phyloP scores from a whole-genome alignment of 1,284 basidiomycete species.

The Irpex lacteus region DNA sequence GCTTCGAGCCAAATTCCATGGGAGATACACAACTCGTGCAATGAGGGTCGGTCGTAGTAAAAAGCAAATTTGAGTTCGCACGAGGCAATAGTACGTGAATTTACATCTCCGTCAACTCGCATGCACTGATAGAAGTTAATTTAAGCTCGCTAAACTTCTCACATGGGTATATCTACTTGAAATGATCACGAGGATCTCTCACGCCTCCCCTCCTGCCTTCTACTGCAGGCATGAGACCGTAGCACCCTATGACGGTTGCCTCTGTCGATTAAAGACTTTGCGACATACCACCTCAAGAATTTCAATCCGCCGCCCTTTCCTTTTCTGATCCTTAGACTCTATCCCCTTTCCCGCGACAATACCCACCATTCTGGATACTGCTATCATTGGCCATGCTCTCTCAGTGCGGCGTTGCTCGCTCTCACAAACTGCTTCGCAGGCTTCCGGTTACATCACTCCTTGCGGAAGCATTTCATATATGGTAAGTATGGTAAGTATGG shows the following conservation, averaged over 20 bases:
- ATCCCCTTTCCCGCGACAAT: not conserved
- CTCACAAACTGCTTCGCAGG: not conserved
- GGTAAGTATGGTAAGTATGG: not conserved
- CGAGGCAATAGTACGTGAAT: constrained; percentile 1
- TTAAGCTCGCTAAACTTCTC: not conserved
- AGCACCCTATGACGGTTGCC: not conserved
- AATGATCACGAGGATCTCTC: not conserved
- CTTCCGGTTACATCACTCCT: not conserved
- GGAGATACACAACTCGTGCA: not conserved
- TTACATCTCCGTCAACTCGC: not conserved
- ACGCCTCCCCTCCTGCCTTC: not conserved
- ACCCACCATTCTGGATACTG: not conserved
- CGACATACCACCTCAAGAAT: not conserved
- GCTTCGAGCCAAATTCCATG: not conserved
- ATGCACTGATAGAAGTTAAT: constrained; percentile 2
- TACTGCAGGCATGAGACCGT: not conserved
- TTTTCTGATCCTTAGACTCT: not conserved
- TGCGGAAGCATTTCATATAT: not conserved
- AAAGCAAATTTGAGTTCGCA: not conserved
- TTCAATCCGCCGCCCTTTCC: not conserved
- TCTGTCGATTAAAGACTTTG: not conserved
- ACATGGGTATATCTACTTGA: not conserved
- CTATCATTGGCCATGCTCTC: not conserved
- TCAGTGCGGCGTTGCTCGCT: not conserved
- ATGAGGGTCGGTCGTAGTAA: not conserved